Base-by-base conservation (phyloP, 768 basidiomycete genomes). In the Tulasnella sp. region DNA sequence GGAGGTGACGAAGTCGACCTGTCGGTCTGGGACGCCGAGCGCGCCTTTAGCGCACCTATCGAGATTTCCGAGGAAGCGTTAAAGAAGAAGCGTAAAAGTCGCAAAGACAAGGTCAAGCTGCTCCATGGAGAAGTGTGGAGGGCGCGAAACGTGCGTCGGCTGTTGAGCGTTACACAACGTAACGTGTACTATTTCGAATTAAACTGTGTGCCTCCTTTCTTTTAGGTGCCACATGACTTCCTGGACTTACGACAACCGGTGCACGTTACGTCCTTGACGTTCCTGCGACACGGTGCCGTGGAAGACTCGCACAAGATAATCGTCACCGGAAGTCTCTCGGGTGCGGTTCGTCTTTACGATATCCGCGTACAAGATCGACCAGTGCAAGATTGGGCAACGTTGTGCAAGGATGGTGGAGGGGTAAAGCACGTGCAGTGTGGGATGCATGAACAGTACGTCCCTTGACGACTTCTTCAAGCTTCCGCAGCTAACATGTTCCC, bases 1-100 rank as follows among this genome's bases (percentile, higher is more conserved):
- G 89, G 83, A 11, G 89, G 89, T 2, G 81, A 90, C 61, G 89
- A 92, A 68, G 86, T 92, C 15, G 85, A 89, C 57, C 67, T 86
- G 2, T 90, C 87, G 1, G 65, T 90, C 2, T 92, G 89, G 89
- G 72, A 84, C 64, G 75, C 77, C 6, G 83, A 88, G 63, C 62
- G 73, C 68, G 65, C 86, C 69, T 73, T 77, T 66, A 59, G 65
- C 45, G 32, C 43, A 8, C 23, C 52, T 4, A 15, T 25, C 23
- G n/a, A 50, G 39, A 21, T 45, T 15, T 21, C 46, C n/a, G 48
- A 43, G 25, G 49, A 59, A 11, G 56, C 12, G 6, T 17, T 19
- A 23, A 56, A 29, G 6, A 80, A 77, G 64, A 82, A 85, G 64
- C 70, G 84, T 62, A 83, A 82, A 67, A 70, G 62, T 49, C 56